These are phyloP conservation scores for Castanea sativa DNA, from an alignment of 306 rosid species.

Conservation along the genomic window DNA sequence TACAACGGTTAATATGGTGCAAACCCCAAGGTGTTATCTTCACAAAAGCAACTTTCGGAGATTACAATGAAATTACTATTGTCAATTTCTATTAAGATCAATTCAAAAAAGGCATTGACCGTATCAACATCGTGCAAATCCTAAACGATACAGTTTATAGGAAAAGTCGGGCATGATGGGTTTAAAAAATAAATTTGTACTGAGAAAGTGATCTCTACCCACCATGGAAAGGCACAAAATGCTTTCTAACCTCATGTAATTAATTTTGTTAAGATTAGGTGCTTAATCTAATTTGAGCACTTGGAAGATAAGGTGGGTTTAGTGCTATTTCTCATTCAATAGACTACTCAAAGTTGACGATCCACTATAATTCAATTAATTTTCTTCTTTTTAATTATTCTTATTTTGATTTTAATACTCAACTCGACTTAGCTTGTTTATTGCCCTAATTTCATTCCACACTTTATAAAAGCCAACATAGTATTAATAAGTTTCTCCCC, in stretches of 20 bases:
- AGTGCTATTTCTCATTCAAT: slow-evolving; percentile 46
- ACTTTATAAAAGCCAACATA: too few relatives aligned
- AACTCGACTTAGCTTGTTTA: neutral
- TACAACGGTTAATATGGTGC: slow-evolving; percentile 27
- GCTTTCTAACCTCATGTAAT: slow-evolving; percentile 32
- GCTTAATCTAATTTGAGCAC: slow-evolving; percentile 43
- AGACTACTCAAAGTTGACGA: slow-evolving; percentile 8
- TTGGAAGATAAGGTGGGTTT: slow-evolving; percentile 46
- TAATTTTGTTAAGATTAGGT: slow-evolving; percentile 40
- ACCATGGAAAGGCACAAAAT: slow-evolving; percentile 37
- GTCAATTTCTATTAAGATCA: slow-evolving; percentile 16
- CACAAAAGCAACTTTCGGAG: slow-evolving; percentile 30
- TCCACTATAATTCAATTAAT: slow-evolving; percentile 10
- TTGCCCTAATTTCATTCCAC: too few relatives aligned
- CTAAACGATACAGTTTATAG: slow-evolving; percentile 34
- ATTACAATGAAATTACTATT: slow-evolving; percentile 27
- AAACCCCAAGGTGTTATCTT: slow-evolving; percentile 35
- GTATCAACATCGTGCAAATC: slow-evolving; percentile 14
- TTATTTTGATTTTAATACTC: neutral
- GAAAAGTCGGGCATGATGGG: slow-evolving; percentile 35
- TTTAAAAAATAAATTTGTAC: slow-evolving; percentile 26
- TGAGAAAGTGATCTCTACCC: slow-evolving; percentile 45
- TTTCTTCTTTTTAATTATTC: neutral
- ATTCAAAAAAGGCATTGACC: slow-evolving; percentile 30
- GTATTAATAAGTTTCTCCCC: too few relatives aligned